Conservation (phyloP, 1,139 yeast species). For the Magnusiomyces starmeri region DNA sequence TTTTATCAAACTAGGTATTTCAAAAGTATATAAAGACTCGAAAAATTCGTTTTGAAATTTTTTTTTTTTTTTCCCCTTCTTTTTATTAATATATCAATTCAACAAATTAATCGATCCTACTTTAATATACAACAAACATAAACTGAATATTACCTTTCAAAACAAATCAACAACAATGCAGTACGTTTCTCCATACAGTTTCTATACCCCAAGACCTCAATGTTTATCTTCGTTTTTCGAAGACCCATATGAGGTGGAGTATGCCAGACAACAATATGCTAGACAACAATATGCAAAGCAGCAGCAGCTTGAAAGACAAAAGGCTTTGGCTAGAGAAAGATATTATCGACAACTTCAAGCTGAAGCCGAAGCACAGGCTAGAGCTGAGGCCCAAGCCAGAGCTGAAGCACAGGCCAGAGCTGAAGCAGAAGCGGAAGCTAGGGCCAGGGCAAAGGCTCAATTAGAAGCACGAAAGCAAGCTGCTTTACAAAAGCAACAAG, state of each 20-base stretch:
- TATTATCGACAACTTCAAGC: background rate
- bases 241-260: background rate
- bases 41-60: background rate
- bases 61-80: background rate
- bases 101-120: background rate
- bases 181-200: background rate
- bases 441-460: background rate
- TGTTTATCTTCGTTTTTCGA: background rate
- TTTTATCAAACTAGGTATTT: background rate
- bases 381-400: background rate
- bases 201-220: background rate
- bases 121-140: background rate
- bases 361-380: background rate
- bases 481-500: background rate
- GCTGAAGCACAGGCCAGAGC: background rate
- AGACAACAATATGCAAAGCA: background rate
- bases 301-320: too few relatives aligned
- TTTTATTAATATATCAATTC: background rate
- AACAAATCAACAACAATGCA: background rate
- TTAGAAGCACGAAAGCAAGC: background rate
- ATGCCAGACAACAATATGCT: background rate
- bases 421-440: background rate
- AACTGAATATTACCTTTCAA: too few relatives aligned
- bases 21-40: background rate
- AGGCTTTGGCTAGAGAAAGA: background rate